Conservation (phyloP, 2,329 filamentous ascomycete species). For the Cladophialophora yegresii region DNA sequence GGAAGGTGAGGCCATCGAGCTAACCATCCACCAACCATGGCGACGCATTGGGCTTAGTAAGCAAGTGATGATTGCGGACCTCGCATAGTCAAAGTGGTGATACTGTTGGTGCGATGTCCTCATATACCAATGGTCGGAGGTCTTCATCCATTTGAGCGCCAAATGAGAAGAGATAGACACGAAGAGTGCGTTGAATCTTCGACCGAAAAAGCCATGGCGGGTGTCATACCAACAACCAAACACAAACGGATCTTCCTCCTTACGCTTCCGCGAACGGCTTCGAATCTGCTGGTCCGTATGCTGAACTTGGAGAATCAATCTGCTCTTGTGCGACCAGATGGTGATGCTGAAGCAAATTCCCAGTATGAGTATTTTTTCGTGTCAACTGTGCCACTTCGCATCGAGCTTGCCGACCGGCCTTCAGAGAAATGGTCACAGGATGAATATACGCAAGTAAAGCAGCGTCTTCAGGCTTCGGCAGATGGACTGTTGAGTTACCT, state of each 20-base stretch:
- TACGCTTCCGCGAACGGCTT: conserved; percentile 41
- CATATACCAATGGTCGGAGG: background rate
- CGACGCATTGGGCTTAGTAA: background rate
- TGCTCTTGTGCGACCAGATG: conserved; percentile 20
- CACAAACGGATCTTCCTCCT: conserved; percentile 31
- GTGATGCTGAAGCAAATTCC: conserved; percentile 21
- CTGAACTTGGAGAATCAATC: conserved; percentile 40
- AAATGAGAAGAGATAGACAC: background rate
- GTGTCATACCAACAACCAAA: background rate
- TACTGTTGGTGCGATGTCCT: background rate
- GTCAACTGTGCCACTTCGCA: conserved; percentile 20
- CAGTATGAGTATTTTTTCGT: conserved; percentile 41
- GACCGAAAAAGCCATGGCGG: background rate
- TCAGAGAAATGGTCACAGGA: conserved; percentile 39
- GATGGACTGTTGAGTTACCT: conserved; percentile 38
- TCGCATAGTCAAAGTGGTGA: background rate
- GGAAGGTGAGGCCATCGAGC: no score
- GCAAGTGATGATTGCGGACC: background rate
- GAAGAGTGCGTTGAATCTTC: background rate
- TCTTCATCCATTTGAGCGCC: background rate
- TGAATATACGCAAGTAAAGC: conserved; percentile 36
- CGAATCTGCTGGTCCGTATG: conserved; percentile 41
- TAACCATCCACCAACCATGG: background rate
- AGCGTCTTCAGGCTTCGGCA: conserved; percentile 38
- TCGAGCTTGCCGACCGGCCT: conserved; percentile 31